A percentile compares a stretch with the other conserved stretches of the same genome.
Evolutionary conservation across 805 yeast species (phyloP).

Genomic region (Kodamaea kaohsiungensis): DNA sequence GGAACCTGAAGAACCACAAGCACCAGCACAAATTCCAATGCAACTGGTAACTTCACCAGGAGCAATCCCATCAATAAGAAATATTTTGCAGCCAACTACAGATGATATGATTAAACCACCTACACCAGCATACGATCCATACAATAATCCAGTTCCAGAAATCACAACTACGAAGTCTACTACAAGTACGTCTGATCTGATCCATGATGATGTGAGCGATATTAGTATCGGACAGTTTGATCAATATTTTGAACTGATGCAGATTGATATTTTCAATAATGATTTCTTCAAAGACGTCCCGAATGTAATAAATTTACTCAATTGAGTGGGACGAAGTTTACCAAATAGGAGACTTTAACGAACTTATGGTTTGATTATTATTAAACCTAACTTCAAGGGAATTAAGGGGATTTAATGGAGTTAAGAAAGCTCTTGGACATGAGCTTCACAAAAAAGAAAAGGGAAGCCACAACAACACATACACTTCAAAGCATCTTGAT

Average conservation of each 20-base stretch:
- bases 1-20: constrained; percentile 1
- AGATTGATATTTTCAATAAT: constrained; percentile 27
- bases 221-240: constrained; percentile 15
- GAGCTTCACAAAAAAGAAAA: too few relatives aligned
- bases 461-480: too few relatives aligned
- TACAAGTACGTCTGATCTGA: constrained; percentile 4
- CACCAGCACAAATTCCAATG: not conserved
- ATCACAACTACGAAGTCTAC: not conserved
- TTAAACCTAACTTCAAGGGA: too few relatives aligned
- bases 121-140: constrained; percentile 7
- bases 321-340: not conserved
- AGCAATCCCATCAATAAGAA: constrained; percentile 1
- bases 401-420: too few relatives aligned
- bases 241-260: constrained; percentile 27
- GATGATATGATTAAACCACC: not conserved
- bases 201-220: constrained; percentile 5
- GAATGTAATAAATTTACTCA: constrained; percentile 16
- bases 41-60: constrained; percentile 1
- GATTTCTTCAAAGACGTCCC: constrained; percentile 29
- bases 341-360: too few relatives aligned
- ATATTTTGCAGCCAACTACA: not conserved
- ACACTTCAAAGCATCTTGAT: too few relatives aligned
- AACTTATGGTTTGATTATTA: too few relatives aligned
- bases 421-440: too few relatives aligned
- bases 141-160: not conserved